Evolutionary conservation across 805 yeast genomes (phyloP).

Genomic region (Candida silvicultrix): DNA sequence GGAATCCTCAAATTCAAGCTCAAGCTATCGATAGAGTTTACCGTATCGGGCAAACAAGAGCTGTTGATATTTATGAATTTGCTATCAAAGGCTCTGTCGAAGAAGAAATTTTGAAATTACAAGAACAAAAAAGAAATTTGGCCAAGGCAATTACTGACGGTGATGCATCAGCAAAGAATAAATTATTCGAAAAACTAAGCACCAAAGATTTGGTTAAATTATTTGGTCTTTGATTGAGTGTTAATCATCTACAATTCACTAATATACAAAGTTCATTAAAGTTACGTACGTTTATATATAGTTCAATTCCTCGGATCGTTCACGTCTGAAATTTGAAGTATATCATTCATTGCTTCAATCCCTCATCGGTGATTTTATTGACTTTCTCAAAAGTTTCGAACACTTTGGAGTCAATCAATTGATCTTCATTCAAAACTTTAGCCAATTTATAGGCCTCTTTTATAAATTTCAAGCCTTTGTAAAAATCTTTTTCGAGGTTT

Average conservation of each 20-base stretch:
- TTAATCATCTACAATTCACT: too few relatives aligned
- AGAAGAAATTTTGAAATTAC: constrained; percentile 76
- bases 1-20: constrained; percentile 88
- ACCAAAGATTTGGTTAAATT: neutral
- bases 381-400: constrained; percentile 3
- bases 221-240: too few relatives aligned
- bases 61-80: constrained; percentile 70
- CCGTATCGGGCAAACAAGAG: constrained; percentile 74
- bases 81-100: constrained; percentile 76
- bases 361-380: constrained; percentile 1
- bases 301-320: too few relatives aligned
- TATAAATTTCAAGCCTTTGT: constrained; percentile 5
- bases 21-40: constrained; percentile 92
- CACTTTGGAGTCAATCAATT: constrained; percentile 1
- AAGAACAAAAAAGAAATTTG: constrained; percentile 67
- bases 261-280: too few relatives aligned
- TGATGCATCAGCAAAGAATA: constrained; percentile 32
- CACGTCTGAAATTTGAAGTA: too few relatives aligned
- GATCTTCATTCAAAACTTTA: constrained; percentile 1
- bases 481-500: constrained; percentile 3
- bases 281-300: too few relatives aligned
- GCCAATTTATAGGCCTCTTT: constrained; percentile 4
- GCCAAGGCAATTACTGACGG: constrained; percentile 66
- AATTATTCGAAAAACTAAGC: neutral
- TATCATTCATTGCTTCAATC: neutral